Evolutionary conservation across 805 yeast species (phyloP), one percentile per base, ranked within the genome.

Genomic region (Clavispora santaluciae): DNA sequence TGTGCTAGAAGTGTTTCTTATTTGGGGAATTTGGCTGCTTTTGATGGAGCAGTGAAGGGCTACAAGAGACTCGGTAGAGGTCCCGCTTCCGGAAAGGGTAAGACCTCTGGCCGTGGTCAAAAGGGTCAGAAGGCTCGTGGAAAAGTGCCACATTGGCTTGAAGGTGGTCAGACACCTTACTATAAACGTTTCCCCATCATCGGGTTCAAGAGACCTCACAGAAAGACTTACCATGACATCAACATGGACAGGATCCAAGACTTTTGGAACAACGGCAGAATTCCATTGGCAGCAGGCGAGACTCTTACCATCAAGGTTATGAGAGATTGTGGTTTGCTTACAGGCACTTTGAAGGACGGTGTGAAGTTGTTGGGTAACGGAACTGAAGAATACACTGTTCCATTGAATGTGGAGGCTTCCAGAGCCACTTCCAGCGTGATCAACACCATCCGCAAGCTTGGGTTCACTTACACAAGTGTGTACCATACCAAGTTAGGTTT

Each of bases 91-190:
- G 88, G 89, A 16, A 72, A 77, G 50, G 99, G 99, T 70, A 90
- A 91, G 65, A 93, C 98, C 3, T 80, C 97, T 6, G 95, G 96
- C 36, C 77, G 98, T 63, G 99, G 99, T 73, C 95, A 87, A 57
- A 93, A 93, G 69, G 99, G 99, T 79, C 98, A 91, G 63, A 91
- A 91, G 68, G 96, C 98, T 9, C 79, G 98, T 66, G 86, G 91
- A 28, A 78, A 82, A 31, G 91, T 91, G 22, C 91, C 89, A 42
- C 78, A 84, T 44, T 87, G 95, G 91, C 88, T 91, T 60, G 99
- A 93, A 72, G 99, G 99, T 79, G 98, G 99, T 61, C 99, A 93
- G 62, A 93, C 98, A 2, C 98, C 97, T 20, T 79, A 83, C 58
- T 79, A 80, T 63, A 77, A 85, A 63, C 68, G 85, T 51, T 81